Evolutionary conservation across 805 yeast species (phyloP).

Genomic region (Metschnikowia rubicola): DNA sequence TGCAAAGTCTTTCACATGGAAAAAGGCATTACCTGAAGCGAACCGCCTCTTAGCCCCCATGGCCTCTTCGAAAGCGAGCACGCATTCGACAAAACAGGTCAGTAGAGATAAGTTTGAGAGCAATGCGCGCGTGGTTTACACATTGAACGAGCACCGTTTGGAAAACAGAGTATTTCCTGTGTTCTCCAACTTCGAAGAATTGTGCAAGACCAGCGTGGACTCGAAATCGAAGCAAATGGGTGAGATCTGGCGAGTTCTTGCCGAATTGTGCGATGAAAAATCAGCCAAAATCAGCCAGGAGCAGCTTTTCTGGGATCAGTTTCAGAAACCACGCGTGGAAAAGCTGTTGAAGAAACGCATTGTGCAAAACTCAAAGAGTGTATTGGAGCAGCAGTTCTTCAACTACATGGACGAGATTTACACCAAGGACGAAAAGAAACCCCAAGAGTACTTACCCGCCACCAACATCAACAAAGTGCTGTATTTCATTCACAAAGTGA

Average conservation of each 20-base stretch:
- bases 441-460: conserved; percentile 45
- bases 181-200: conserved; percentile 55
- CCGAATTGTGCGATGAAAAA: conserved; percentile 41
- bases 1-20: conserved; percentile 33
- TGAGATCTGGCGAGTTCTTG: conserved; percentile 71
- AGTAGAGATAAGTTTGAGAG: conserved; percentile 62
- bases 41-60: conserved; percentile 34
- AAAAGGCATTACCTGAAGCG: conserved; percentile 30
- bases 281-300: conserved; percentile 32
- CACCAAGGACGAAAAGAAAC: conserved; percentile 47
- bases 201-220: conserved; percentile 57
- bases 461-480: conserved; percentile 69
- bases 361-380: conserved; percentile 52
- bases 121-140: conserved; percentile 68
- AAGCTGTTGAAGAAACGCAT: conserved; percentile 40
- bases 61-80: conserved; percentile 11
- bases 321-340: conserved; percentile 13
- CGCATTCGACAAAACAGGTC: conserved; percentile 26
- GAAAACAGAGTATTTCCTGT: conserved; percentile 50
- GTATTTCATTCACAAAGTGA: conserved; percentile 46
- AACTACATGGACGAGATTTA: conserved; percentile 67
- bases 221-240: conserved; percentile 65
- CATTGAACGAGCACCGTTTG: conserved; percentile 68
- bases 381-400: conserved; percentile 74
- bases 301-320: conserved; percentile 27